A percentile compares a stretch with the other conserved stretches of the same genome.
These are phyloP conservation scores for Fusarium proliferatum DNA, from an alignment of 2,329 filamentous ascomycete species.

Conservation along the genomic window DNA sequence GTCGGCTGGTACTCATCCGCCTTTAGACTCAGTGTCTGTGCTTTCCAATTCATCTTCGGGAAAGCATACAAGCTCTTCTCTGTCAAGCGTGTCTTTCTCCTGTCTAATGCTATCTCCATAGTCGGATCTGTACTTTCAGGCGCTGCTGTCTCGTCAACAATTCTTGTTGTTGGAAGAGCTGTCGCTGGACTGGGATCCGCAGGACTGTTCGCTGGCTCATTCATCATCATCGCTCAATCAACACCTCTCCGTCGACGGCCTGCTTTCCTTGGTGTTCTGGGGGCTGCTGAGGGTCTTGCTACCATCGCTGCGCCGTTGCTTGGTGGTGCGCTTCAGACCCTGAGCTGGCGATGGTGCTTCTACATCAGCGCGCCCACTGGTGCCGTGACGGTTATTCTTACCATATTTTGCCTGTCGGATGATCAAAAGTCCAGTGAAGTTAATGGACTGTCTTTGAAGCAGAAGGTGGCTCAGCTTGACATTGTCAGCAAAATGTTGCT, in stretches of 20 bases:
- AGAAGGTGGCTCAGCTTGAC: conserved; percentile 28
- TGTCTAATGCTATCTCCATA: conserved; percentile 55
- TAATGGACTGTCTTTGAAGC: accelerated
- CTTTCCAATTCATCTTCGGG: conserved; percentile 48
- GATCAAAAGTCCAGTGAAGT: neutral
- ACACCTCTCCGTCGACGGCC: conserved; percentile 3
- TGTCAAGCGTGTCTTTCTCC: conserved; percentile 50
- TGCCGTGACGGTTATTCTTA: neutral
- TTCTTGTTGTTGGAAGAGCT: conserved; percentile 60
- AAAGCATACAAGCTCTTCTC: conserved; percentile 28
- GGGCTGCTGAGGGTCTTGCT: conserved; percentile 31
- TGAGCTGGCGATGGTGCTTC: conserved; percentile 52
- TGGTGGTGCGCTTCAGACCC: conserved; percentile 43
- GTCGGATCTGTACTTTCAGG: conserved; percentile 59
- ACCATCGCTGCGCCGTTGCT: conserved; percentile 39
- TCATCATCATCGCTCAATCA: conserved; percentile 8
- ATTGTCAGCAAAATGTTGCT: conserved; percentile 40
- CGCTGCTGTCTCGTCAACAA: conserved; percentile 51
- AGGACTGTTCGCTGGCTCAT: conserved; percentile 53
- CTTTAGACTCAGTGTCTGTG: conserved; percentile 53
- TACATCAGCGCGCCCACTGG: conserved; percentile 48
- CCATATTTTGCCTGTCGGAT: conserved; percentile 1
- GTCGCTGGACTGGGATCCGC: conserved; percentile 57
- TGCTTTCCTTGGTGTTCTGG: conserved; percentile 8
- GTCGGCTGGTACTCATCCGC: conserved; percentile 42